phyloP scores from a whole-genome alignment of 345 rosid species.

The Gynandropsis gynandra region DNA sequence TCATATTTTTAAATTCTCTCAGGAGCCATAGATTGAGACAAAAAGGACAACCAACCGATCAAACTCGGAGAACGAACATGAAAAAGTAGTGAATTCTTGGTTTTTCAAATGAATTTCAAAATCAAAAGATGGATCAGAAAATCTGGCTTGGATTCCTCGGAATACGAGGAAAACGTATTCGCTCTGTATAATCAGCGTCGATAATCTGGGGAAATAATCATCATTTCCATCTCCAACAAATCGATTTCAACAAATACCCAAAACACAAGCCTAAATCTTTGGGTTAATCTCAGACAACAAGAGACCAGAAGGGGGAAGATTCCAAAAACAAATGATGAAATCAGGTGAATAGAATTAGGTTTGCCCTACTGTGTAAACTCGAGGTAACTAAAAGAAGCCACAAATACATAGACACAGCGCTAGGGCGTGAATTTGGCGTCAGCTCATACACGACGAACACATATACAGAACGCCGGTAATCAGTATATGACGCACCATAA shows the following conservation, averaged over 20 bases:
- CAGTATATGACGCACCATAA: constrained; percentile 25
- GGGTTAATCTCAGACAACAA: background rate
- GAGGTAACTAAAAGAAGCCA: background rate
- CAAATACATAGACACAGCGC: constrained; percentile 7
- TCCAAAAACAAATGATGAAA: background rate
- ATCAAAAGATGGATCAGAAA: constrained; percentile 21
- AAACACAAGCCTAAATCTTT: background rate
- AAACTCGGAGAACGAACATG: too few relatives aligned
- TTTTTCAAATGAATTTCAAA: background rate
- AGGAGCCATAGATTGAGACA: too few relatives aligned
- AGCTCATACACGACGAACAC: constrained; percentile 34
- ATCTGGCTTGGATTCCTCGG: constrained; percentile 29
- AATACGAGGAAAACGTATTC: constrained; percentile 13
- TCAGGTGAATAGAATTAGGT: constrained; percentile 1
- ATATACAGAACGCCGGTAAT: constrained; percentile 24
- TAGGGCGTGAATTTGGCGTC: constrained; percentile 24
- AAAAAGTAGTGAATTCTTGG: too few relatives aligned
- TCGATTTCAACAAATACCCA: background rate
- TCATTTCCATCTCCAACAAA: constrained; percentile 21
- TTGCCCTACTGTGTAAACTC: constrained; percentile 17
- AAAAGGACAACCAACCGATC: too few relatives aligned
- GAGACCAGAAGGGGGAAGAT: background rate
- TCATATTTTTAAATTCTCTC: too few relatives aligned
- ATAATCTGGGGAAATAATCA: constrained; percentile 33
- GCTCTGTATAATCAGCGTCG: constrained; percentile 28